These are phyloP conservation scores for Termitomyces sp. DNA, from an alignment of 768 basidiomycete genomes.

Conservation along the genomic window DNA sequence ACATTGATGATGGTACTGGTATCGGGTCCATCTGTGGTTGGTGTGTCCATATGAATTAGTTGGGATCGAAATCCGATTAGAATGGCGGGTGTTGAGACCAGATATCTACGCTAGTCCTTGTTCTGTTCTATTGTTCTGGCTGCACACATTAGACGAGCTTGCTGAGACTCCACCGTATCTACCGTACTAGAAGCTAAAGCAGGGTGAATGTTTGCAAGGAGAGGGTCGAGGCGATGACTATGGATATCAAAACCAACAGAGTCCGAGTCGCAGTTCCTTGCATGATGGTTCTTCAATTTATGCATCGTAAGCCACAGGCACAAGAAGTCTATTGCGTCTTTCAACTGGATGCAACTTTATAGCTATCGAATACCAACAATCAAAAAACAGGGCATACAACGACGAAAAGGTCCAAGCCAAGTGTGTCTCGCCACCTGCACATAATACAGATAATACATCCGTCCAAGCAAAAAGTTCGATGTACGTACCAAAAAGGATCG, in stretches of 20 bases:
- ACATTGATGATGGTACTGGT: background rate
- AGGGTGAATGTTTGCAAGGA: conserved; percentile 23
- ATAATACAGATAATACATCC: background rate
- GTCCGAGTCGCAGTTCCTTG: conserved; percentile 66
- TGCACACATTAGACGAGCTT: background rate
- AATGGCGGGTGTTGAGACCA: background rate
- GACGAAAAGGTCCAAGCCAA: conserved; percentile 67
- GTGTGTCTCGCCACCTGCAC: conserved; percentile 60
- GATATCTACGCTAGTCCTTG: background rate
- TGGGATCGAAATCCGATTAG: too few species aligned
- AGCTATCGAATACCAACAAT: background rate
- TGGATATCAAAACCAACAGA: conserved; percentile 64
- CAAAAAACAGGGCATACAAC: conserved; percentile 40
- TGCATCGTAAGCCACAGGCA: conserved; percentile 68
- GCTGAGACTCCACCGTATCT: background rate
- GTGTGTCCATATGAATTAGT: background rate
- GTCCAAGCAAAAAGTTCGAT: background rate
- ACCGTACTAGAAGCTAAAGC: background rate
- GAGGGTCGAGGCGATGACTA: conserved; percentile 54
- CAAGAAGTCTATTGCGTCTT: conserved; percentile 63
- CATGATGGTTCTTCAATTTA: conserved; percentile 61
- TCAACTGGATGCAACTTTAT: conserved; percentile 31
- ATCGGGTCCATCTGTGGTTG: background rate
- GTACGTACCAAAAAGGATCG: conserved; percentile 65
- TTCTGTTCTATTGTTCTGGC: too few species aligned